Percentiles rank a stretch among this genome's conserved stretches.
Conservation (phyloP, 306 rosid genomes). For the Acacia confusa region DNA sequence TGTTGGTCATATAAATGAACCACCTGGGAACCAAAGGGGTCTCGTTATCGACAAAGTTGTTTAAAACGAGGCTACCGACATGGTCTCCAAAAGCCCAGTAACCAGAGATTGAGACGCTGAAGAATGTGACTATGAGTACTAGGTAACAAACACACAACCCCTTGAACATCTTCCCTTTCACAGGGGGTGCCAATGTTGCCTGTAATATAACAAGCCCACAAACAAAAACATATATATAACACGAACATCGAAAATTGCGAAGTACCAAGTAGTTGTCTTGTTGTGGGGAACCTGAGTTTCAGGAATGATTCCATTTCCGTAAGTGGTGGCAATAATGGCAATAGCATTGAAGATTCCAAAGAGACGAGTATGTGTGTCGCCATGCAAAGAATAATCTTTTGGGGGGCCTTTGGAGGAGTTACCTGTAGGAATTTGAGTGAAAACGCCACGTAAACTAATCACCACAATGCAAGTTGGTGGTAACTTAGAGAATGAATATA, state of each 20-base stretch:
- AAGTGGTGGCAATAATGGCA: slow-evolving; percentile 75
- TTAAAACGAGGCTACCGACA: slow-evolving; percentile 52
- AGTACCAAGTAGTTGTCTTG: not conserved
- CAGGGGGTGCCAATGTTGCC: slow-evolving; percentile 85
- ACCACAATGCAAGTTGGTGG: not conserved
- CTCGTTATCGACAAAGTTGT: slow-evolving; percentile 58
- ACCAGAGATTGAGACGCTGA: slow-evolving; percentile 68
- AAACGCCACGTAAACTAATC: not conserved
- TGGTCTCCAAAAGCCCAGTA: slow-evolving; percentile 86
- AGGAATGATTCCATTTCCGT: slow-evolving; percentile 85
- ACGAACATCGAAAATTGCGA: not conserved
- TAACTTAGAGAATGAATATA: not conserved
- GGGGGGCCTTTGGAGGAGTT: slow-evolving; percentile 59
- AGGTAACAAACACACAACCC: slow-evolving; percentile 62
- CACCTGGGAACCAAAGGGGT: slow-evolving; percentile 61
- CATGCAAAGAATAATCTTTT: slow-evolving; percentile 66
- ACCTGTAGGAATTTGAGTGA: slow-evolving; percentile 39
- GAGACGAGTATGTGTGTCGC: slow-evolving; percentile 38
- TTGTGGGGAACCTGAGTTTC: slow-evolving; percentile 67
- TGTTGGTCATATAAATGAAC: slow-evolving; percentile 65
- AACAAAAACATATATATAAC: not conserved
- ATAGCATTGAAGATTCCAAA: slow-evolving; percentile 77
- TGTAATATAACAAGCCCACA: slow-evolving; percentile 1
- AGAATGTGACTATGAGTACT: slow-evolving; percentile 52
- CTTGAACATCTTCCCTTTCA: slow-evolving; percentile 88